Evolutionary conservation across 129 eudicot genomes (phyloP).

Genomic region (Flaveria ramosissima): DNA sequence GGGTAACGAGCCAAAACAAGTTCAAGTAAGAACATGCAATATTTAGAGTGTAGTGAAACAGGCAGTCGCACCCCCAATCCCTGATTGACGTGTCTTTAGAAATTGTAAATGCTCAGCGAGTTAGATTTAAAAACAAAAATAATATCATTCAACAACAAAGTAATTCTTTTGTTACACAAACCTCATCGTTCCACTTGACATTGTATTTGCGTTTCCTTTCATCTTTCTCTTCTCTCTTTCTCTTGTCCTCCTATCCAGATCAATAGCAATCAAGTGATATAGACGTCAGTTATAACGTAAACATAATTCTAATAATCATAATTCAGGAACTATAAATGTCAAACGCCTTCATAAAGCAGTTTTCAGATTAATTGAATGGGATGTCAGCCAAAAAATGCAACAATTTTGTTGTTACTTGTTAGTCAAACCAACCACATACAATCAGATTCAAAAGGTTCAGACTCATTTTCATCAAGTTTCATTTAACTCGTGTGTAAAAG

Average conservation of each 20-base stretch:
- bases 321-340: background rate
- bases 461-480: background rate
- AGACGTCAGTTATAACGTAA: background rate
- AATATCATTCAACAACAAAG: background rate
- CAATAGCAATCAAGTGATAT: background rate
- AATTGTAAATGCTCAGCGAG: too few relatives aligned
- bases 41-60: background rate
- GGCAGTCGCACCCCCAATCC: background rate
- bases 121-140: too few relatives aligned
- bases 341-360: background rate
- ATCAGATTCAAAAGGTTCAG: background rate
- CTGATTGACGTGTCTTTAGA: background rate
- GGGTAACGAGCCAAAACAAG: background rate
- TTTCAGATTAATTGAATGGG: background rate
- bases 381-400: background rate
- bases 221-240: slow-evolving; percentile 74
- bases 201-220: slow-evolving; percentile 75
- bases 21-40: background rate
- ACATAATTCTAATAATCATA: background rate
- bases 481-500: background rate
- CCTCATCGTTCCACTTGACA: slow-evolving; percentile 73
- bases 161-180: slow-evolving; percentile 8
- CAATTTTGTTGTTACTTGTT: background rate
- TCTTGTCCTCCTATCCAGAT: slow-evolving; percentile 59
- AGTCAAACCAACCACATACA: background rate